These are phyloP conservation scores for Vishniacozyma victoriae DNA, from an alignment of 768 basidiomycete species.

Conservation along the genomic window DNA sequence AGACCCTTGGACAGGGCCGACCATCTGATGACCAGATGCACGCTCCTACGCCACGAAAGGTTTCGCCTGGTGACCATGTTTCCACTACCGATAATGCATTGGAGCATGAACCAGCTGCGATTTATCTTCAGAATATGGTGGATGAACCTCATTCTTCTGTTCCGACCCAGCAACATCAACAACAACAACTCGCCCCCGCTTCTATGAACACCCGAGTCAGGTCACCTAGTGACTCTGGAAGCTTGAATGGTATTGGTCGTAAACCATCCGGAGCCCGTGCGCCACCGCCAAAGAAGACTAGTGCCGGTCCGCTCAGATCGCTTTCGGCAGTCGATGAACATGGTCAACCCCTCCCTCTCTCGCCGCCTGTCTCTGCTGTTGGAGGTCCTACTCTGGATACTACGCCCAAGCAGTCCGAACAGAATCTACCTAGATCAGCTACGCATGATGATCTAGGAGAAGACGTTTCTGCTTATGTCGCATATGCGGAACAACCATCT, in stretches of 20 bases:
- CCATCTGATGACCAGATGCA: constrained; percentile 7
- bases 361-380: too few relatives aligned
- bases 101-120: constrained; percentile 38
- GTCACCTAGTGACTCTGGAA: too few relatives aligned
- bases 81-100: constrained; percentile 9
- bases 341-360: too few relatives aligned
- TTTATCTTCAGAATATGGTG: constrained; percentile 41
- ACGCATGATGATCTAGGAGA: constrained; percentile 26
- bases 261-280: too few relatives aligned
- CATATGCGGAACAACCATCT: constrained; percentile 36
- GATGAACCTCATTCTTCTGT: constrained; percentile 21
- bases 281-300: background rate
- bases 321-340: background rate
- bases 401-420: too few relatives aligned
- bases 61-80: constrained; percentile 18
- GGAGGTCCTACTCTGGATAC: too few relatives aligned
- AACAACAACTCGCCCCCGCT: background rate
- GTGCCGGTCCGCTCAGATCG: background rate
- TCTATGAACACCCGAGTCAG: too few relatives aligned
- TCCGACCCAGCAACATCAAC: constrained; percentile 27
- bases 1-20: background rate
- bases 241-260: too few relatives aligned
- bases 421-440: constrained; percentile 1
- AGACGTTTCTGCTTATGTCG: constrained; percentile 36
- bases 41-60: constrained; percentile 30